Conservation (phyloP, 2,329 filamentous ascomycete genomes). For the Atkinsonella hypoxylon region DNA sequence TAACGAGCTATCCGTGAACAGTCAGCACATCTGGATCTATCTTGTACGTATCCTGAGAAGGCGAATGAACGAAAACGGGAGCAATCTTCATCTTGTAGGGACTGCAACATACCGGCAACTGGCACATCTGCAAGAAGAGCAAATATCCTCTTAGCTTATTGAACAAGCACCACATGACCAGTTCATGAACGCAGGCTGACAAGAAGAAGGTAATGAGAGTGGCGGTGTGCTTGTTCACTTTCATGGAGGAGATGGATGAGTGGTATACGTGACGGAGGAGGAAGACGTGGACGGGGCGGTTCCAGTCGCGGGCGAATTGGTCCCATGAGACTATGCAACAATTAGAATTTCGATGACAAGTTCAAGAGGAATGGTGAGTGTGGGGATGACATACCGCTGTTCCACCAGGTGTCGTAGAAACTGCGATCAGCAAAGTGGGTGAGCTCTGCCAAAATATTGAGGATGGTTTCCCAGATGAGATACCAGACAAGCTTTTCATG, state of each 20-base stretch:
- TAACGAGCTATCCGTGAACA: constrained; percentile 36
- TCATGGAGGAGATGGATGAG: constrained; percentile 60
- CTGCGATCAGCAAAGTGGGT: constrained; percentile 67
- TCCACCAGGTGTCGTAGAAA: constrained; percentile 58
- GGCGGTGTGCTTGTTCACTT: constrained; percentile 56
- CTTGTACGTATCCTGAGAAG: neutral
- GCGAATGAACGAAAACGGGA: no score
- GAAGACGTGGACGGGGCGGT: constrained; percentile 65
- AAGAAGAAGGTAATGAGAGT: constrained; percentile 67
- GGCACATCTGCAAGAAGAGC: constrained; percentile 60
- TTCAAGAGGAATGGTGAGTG: neutral
- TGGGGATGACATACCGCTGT: constrained; percentile 29
- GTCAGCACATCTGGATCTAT: neutral
- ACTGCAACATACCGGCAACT: constrained; percentile 46
- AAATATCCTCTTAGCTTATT: constrained; percentile 66
- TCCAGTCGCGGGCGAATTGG: constrained; percentile 72
- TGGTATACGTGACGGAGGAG: constrained; percentile 70
- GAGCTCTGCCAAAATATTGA: constrained; percentile 67
- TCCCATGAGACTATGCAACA: constrained; percentile 46
- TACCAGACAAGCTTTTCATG: constrained; percentile 51
- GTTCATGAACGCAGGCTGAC: constrained; percentile 58
- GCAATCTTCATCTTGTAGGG: neutral
- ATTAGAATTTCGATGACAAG: neutral
- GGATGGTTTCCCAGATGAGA: constrained; percentile 65
- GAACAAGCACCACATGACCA: constrained; percentile 73